Base-by-base conservation (phyloP, 495 filamentous ascomycete species). In the Aspergillus conjunctus region DNA sequence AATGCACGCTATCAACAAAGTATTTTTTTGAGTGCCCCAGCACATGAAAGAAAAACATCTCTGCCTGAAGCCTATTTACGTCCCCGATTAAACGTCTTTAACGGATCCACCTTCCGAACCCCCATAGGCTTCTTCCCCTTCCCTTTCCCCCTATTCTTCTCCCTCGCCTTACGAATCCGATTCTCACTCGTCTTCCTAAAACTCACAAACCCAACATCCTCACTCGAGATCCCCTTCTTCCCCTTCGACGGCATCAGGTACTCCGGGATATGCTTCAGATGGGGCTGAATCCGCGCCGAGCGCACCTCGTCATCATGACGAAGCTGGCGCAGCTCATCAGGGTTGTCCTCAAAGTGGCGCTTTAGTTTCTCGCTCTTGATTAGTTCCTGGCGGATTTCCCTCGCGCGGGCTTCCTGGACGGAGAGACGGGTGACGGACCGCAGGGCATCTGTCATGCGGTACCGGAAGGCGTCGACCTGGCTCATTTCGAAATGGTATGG, bases 341-440 rank as follows among this genome's bases (percentile, higher is more conserved):
- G 94, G 71, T 98, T 97, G 74, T 99, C 94, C 69, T 98, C 94
- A 68, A 97, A 98, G 76, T 96, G 91, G 58, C 94, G 82, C 74
- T 93, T 93, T 56, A 98, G 75, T 69, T 95, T 97, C 71, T 97
- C 93, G 65, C 87, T 92, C 72, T 93, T 92, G 59, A 97, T 77
- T 31, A 99, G 79, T 69, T 98, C 95, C 70, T 92, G 87, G 18
- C 89, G 82, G 54, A 99, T 82, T 71, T 99, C 94, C 41, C 87
- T 85, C 2, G 89, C 88, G 41, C 94, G 84, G 4, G 94, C 95
- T 77, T 98, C 94, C 44, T 94, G 87, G 51, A 98, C 82, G 0
- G 93, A 90, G 39, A 93, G 82, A 31, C 85, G 81, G 2, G 92
- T 96, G 41, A 97, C 88, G 5, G 88, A 85, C 49, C 90, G 83